Percentiles rank a stretch among this genome's conserved stretches.
These are phyloP conservation scores for Yamadazyma sp. DNA, from an alignment of 805 yeast species.

Conservation along the genomic window DNA sequence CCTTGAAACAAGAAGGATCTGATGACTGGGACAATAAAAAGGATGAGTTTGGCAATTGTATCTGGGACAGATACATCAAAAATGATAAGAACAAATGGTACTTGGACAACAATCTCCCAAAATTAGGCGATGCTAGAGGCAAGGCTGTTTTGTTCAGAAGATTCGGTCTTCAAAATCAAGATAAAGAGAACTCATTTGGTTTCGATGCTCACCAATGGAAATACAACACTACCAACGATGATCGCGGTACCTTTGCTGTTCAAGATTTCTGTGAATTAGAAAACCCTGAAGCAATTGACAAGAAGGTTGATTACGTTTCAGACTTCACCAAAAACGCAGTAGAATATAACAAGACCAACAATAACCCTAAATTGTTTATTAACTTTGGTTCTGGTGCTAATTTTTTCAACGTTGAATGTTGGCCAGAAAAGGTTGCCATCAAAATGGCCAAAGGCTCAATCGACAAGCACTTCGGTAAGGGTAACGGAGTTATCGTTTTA, in stretches of 20 bases:
- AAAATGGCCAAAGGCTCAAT: slow-evolving; percentile 47
- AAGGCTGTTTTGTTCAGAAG: slow-evolving; percentile 66
- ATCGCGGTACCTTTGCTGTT: slow-evolving; percentile 58
- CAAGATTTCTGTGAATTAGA: slow-evolving; percentile 75
- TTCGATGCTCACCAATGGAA: slow-evolving; percentile 68
- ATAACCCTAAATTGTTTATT: slow-evolving; percentile 55
- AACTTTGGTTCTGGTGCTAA: slow-evolving; percentile 76
- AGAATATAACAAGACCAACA: slow-evolving; percentile 45
- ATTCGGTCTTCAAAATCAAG: slow-evolving; percentile 58
- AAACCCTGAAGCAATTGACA: slow-evolving; percentile 49
- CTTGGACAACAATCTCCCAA: slow-evolving; percentile 55
- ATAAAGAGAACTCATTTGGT: slow-evolving; percentile 49
- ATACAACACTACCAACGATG: slow-evolving; percentile 65
- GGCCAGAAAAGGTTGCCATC: slow-evolving; percentile 69
- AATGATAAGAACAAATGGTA: slow-evolving; percentile 58
- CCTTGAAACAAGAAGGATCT: slow-evolving; percentile 73
- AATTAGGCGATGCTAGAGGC: slow-evolving; percentile 62
- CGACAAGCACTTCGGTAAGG: slow-evolving; percentile 49
- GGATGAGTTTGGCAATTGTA: slow-evolving; percentile 63
- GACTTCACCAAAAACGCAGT: slow-evolving; percentile 54
- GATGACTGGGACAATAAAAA: slow-evolving; percentile 60
- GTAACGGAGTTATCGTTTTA: slow-evolving; percentile 63
- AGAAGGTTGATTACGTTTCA: slow-evolving; percentile 58
- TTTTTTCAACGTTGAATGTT: slow-evolving; percentile 66
- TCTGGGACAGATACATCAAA: slow-evolving; percentile 57